Evolutionary conservation across 1,284 basidiomycete genomes (phyloP), one percentile per base, ranked within the genome.

Genomic region (Rhodotorula mucilaginosa): DNA sequence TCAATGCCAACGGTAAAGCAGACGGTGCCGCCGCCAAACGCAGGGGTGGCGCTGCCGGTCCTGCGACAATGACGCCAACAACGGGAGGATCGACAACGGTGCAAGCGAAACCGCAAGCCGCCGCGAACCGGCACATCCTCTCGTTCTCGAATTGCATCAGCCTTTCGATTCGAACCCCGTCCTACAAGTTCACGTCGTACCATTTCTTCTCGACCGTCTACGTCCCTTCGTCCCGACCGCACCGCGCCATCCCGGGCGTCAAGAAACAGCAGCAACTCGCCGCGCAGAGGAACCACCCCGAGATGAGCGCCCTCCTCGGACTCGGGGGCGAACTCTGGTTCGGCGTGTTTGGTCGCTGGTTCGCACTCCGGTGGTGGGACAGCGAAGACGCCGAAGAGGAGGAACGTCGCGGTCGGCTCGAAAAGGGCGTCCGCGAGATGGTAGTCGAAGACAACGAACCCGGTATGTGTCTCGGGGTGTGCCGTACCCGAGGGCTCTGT

Each of bases 151-250:
- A 91, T 82, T 90, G 92, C 74, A 92, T 94, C 69, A 90, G 92
- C 47, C 88, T 98, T 71, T 92, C 92, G 3, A 86, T 98, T 61
- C 90, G 92, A 71, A 98, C 95, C 2, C 94, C 95, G n/a, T 89
- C 90, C 78, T 93, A 94, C 80, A 87, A 89, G 74, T 90, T 93
- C 80, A 89, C 90, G 74, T 90, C 86, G 78, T 90, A 92, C 80
- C 90, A 87, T 49, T 84, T 97, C 71, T 89, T 94, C 80, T 93
- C 93, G 64, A 85, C 96, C 79, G 93, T 93, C 70, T 81, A 84
- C 62, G 83, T 85, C 44, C 78, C 83, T 8, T 82, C 84, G 49
- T 72, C 63, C 10, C 67, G 67, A 4, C 34, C 64, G 15, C 26
- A 61, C 16, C 44, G 31, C 58, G 51, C 58, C 34, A 48, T 21